phyloP scores from a whole-genome alignment of 495 filamentous ascomycete species.

The Hypoxylon lenormandii region DNA sequence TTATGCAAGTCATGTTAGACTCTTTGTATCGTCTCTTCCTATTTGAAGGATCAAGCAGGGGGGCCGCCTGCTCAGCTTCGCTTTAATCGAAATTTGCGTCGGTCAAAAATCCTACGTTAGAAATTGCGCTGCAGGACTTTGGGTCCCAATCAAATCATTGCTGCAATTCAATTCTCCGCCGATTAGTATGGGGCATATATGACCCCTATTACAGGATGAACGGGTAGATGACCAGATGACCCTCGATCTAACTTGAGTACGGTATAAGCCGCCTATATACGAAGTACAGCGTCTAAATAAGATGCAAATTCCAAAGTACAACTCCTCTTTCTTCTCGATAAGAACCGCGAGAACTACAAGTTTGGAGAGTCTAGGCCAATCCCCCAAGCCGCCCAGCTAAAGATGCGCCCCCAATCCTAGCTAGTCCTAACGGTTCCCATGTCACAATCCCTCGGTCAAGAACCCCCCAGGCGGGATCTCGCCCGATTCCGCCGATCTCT shows the following conservation, averaged over 20 bases:
- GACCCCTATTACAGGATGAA: neutral
- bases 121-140: constrained; percentile 29
- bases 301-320: neutral
- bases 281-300: neutral
- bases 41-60: constrained; percentile 30
- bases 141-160: neutral
- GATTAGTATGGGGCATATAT: constrained; percentile 4
- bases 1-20: constrained; percentile 18
- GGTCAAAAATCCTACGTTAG: constrained; percentile 40
- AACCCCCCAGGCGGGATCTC: constrained; percentile 25
- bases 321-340: neutral
- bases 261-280: neutral
- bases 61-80: neutral
- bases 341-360: too few species aligned
- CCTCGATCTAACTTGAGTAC: neutral
- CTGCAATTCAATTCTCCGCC: constrained; percentile 19
- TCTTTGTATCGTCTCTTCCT: constrained; percentile 1
- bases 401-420: neutral
- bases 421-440: constrained; percentile 12
- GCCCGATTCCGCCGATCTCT: constrained; percentile 15
- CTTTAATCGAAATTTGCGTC: constrained; percentile 34
- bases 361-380: constrained; percentile 25
- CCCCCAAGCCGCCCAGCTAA: constrained; percentile 10
- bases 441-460: constrained; percentile 23
- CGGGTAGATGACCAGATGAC: too few species aligned